Evolutionary conservation across 208 protist genomes (phyloP).

Genomic region (Acanthamoeba culbertsoni): DNA sequence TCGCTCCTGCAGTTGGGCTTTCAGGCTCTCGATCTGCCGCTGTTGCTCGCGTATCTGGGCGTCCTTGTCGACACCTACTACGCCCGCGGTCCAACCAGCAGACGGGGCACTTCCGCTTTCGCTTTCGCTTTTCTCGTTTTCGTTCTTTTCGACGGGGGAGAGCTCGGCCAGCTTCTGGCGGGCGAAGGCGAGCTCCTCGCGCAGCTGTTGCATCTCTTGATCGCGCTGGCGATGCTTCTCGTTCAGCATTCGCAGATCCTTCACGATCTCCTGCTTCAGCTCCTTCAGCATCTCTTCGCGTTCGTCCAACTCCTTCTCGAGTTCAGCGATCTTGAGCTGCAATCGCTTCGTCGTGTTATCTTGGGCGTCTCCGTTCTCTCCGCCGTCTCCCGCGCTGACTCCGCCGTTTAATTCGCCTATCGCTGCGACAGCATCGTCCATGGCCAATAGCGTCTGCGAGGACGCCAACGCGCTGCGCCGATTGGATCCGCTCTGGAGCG

Average conservation of each 20-base stretch:
- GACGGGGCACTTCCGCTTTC: too few relatives aligned
- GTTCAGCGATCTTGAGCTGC: background rate
- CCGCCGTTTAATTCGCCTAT: background rate
- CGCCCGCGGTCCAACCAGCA: too few relatives aligned
- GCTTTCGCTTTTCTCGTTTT: background rate
- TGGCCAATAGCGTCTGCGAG: background rate
- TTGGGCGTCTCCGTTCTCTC: background rate
- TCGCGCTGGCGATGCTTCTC: conserved; percentile 11
- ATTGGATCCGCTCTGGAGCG: background rate
- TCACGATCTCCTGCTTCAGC: background rate
- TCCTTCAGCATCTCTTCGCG: background rate
- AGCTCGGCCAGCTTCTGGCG: background rate
- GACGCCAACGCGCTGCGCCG: background rate
- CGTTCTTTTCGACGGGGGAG: background rate
- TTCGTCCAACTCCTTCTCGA: background rate
- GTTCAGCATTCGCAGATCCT: background rate
- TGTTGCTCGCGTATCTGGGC: background rate
- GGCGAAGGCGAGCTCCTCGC: background rate
- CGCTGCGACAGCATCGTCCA: background rate
- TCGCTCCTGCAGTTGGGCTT: background rate
- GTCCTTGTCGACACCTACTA: background rate
- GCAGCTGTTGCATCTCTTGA: background rate
- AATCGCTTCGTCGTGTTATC: background rate
- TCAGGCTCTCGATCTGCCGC: background rate
- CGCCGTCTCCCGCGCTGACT: background rate